Conservation (phyloP, 148 eudicot species). For the Talinum fruticosum region DNA sequence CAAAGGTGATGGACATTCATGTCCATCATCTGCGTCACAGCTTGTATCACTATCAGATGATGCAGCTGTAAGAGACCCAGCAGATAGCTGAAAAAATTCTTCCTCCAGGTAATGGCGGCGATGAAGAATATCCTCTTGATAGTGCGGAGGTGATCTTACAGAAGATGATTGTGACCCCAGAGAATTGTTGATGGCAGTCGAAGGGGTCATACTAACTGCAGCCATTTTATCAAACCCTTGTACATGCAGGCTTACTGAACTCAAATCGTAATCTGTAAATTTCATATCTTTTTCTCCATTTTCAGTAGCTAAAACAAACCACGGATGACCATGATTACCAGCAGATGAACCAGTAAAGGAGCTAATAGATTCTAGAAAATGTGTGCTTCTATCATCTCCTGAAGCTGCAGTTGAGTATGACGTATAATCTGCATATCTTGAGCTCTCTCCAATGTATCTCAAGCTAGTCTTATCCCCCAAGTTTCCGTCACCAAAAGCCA, state of each 20-base stretch:
- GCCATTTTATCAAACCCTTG: conserved; percentile 26
- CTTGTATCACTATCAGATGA: conserved; percentile 88
- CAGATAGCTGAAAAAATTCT: conserved; percentile 75
- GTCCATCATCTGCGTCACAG: conserved; percentile 41
- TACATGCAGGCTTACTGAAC: conserved; percentile 21
- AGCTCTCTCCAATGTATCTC: conserved; percentile 49
- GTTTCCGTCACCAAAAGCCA: conserved; percentile 24
- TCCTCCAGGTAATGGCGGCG: conserved; percentile 83
- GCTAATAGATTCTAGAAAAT: conserved; percentile 44
- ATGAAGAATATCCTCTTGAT: conserved; percentile 76
- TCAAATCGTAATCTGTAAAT: conserved; percentile 17
- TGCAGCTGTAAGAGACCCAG: conserved; percentile 61
- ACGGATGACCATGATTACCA: conserved; percentile 35
- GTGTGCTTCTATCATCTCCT: conserved; percentile 48
- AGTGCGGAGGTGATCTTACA: conserved; percentile 76
- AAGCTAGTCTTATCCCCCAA: conserved; percentile 25
- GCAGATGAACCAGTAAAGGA: conserved; percentile 43
- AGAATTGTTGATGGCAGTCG: conserved; percentile 33
- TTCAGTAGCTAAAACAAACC: conserved; percentile 35
- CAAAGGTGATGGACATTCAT: conserved; percentile 27
- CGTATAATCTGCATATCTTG: conserved; percentile 48
- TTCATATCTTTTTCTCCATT: conserved; percentile 13
- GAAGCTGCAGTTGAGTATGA: conserved; percentile 50
- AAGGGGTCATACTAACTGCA: conserved; percentile 16
- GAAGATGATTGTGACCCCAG: conserved; percentile 37